Conservation (phyloP, 2,329 filamentous ascomycete genomes). For the Proliferodiscus dingleyae region DNA sequence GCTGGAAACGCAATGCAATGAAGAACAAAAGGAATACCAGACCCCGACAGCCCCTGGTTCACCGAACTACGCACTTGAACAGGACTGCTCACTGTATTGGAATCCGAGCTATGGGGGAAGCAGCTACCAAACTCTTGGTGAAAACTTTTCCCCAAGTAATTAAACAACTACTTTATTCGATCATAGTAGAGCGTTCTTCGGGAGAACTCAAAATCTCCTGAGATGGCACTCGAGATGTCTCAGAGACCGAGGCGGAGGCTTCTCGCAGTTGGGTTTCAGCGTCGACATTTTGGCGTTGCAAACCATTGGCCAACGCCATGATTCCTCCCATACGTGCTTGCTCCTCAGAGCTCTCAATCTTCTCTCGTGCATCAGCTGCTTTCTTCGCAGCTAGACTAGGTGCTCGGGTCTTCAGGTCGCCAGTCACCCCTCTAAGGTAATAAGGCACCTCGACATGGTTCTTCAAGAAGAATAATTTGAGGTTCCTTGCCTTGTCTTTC, state of each 20-base stretch:
- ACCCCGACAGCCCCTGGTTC: too few species aligned
- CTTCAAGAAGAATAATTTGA: conserved; percentile 90
- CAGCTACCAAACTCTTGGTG: too few species aligned
- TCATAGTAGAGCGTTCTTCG: conserved; percentile 6
- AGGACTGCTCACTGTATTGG: too few species aligned
- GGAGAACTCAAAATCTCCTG: neutral
- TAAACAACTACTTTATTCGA: neutral
- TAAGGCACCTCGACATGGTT: conserved; percentile 87
- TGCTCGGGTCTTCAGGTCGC: conserved; percentile 80
- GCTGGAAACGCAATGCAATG: too few species aligned
- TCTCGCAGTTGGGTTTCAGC: neutral
- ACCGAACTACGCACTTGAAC: too few species aligned
- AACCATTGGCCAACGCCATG: conserved; percentile 48
- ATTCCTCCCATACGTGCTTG: conserved; percentile 57
- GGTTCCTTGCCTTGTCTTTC: conserved; percentile 85
- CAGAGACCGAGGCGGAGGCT: neutral
- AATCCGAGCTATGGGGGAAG: too few species aligned
- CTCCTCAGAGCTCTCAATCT: conserved; percentile 54
- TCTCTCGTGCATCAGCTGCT: conserved; percentile 60
- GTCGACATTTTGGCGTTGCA: conserved; percentile 29
- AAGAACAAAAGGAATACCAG: too few species aligned
- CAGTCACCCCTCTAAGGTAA: conserved; percentile 81
- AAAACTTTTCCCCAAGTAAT: too few species aligned
- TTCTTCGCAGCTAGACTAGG: conserved; percentile 68
- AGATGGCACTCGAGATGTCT: neutral